A percentile compares a stretch with the other conserved stretches of the same genome.
phyloP scores from a whole-genome alignment of 148 eudicot genomes.

The Tetragonia tetragonoides region DNA sequence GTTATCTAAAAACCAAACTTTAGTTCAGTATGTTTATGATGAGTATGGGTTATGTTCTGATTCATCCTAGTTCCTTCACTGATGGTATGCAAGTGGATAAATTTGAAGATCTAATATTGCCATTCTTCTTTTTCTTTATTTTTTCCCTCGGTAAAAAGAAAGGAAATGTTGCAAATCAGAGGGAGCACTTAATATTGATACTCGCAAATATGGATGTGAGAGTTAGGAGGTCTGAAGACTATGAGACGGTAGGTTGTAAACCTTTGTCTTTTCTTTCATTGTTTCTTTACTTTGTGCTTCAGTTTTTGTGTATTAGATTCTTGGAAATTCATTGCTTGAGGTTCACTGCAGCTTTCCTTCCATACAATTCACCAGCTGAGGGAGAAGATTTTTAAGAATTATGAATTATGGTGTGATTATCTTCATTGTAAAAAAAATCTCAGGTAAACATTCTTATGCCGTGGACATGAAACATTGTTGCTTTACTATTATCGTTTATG shows the following conservation, averaged over 20 bases:
- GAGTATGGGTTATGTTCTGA: not conserved
- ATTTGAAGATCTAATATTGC: not conserved
- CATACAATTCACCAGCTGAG: slow-evolving; percentile 51
- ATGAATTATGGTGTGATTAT: slow-evolving; percentile 79
- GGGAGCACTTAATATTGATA: slow-evolving; percentile 93
- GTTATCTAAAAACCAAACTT: not conserved
- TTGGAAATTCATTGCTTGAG: slow-evolving; percentile 12
- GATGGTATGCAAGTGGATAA: slow-evolving; percentile 1
- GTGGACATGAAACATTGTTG: slow-evolving; percentile 1
- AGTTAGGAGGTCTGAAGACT: slow-evolving; percentile 39
- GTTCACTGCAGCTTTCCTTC: slow-evolving; percentile 64
- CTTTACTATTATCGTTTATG: slow-evolving; percentile 4
- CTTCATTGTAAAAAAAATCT: slow-evolving; percentile 69
- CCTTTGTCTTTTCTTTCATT: slow-evolving; percentile 1
- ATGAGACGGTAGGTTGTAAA: slow-evolving; percentile 49
- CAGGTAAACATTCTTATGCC: slow-evolving; percentile 45
- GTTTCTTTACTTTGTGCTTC: slow-evolving; percentile 16
- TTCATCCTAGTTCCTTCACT: not conserved
- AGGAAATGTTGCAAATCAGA: slow-evolving; percentile 98
- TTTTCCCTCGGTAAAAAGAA: slow-evolving; percentile 45
- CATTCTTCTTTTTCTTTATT: slow-evolving; percentile 14
- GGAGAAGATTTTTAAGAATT: slow-evolving; percentile 77
- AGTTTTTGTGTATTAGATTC: slow-evolving; percentile 6
- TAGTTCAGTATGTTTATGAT: not conserved
- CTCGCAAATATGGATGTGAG: slow-evolving; percentile 93